phyloP scores from a whole-genome alignment of 106 monocot species.

The Dioscorea dumetorum region DNA sequence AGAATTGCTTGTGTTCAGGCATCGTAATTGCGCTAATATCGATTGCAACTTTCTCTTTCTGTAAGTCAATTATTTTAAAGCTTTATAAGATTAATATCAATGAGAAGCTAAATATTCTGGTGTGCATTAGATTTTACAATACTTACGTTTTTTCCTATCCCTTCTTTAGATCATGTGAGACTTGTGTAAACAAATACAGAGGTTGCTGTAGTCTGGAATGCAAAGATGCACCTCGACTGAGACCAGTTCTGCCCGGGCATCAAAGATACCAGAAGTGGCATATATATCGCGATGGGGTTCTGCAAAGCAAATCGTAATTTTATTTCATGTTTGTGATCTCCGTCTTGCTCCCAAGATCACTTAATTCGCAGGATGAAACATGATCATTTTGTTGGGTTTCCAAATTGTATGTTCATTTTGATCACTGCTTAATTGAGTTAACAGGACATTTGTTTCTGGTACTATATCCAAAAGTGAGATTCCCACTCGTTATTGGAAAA shows the following conservation, averaged over 20 bases:
- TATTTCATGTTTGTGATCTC: background rate
- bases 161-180: conserved; percentile 58
- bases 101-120: background rate
- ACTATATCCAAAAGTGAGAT: no score
- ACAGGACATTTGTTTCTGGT: no score
- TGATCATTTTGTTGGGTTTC: no score
- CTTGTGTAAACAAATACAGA: conserved; percentile 49
- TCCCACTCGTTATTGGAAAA: no score
- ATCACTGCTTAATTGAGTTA: no score
- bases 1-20: conserved; percentile 48
- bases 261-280: conserved; percentile 89
- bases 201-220: conserved; percentile 80
- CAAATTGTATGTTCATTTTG: no score
- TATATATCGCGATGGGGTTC: conserved; percentile 50
- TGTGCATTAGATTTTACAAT: background rate
- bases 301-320: conserved; percentile 3
- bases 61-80: conserved; percentile 27
- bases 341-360: no score
- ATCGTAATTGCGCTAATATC: conserved; percentile 89
- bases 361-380: no score
- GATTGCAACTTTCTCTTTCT: conserved; percentile 91
- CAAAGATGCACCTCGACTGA: conserved; percentile 50
- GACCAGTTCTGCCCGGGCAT: conserved; percentile 53
- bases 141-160: background rate
- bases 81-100: background rate